Conservation (phyloP, 495 filamentous ascomycete species). For the Neurospora sp. region DNA sequence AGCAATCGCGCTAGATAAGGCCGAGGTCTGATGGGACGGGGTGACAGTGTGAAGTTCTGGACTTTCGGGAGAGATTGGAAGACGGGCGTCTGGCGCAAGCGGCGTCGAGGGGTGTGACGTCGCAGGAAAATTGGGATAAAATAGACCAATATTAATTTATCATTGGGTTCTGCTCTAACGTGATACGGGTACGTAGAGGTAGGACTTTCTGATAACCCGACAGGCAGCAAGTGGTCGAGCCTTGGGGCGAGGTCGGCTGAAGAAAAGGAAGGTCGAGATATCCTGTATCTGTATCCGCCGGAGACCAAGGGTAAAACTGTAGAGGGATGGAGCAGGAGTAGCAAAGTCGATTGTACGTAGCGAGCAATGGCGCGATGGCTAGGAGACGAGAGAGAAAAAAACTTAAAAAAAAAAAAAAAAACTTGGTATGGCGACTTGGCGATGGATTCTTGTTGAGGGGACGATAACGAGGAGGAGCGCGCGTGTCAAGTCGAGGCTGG, state of each 20-base stretch:
- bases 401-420: background rate
- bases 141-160: background rate
- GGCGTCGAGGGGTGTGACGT: background rate
- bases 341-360: background rate
- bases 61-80: background rate
- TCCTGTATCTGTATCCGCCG: background rate
- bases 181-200: background rate
- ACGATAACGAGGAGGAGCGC: background rate
- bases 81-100: background rate
- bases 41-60: background rate
- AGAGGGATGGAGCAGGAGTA: background rate
- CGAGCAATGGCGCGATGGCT: background rate
- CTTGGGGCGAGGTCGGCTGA: background rate
- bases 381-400: background rate
- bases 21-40: background rate
- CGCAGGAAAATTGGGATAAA: background rate
- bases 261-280: background rate
- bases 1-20: slow-evolving; percentile 2
- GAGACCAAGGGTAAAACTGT: background rate
- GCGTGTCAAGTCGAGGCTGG: background rate
- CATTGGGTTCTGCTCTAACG: background rate
- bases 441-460: slow-evolving; percentile 4
- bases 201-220: background rate
- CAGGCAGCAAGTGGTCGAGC: background rate
- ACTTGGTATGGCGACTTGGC: slow-evolving; percentile 3